Evolutionary conservation across 2,329 filamentous ascomycete species (phyloP).

Genomic region (Basipetospora sp.): DNA sequence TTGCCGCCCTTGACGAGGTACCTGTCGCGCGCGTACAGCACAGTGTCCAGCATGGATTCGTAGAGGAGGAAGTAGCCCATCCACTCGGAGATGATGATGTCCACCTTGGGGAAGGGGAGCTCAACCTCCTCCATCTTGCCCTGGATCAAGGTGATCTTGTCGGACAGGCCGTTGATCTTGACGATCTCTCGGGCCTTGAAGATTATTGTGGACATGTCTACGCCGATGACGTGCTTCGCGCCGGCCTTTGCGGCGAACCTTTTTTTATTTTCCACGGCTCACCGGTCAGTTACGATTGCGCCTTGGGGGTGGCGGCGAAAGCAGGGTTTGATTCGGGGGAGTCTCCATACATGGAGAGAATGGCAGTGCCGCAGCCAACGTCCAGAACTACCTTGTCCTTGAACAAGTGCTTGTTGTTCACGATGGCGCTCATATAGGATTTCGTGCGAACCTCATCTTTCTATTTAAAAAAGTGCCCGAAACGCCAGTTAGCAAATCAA

Average conservation of each 20-base stretch:
- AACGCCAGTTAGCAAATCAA: not conserved
- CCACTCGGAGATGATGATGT: slow-evolving; percentile 99
- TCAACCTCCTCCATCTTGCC: slow-evolving; percentile 99
- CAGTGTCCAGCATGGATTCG: slow-evolving; percentile 97
- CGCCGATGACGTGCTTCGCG: slow-evolving; percentile 95
- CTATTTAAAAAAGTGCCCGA: slow-evolving; percentile 27
- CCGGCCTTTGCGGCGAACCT: slow-evolving; percentile 96
- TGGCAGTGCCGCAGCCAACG: slow-evolving; percentile 91
- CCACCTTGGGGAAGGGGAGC: slow-evolving; percentile 85
- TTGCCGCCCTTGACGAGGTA: slow-evolving; percentile 76
- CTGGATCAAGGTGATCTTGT: slow-evolving; percentile 94
- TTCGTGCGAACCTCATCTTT: slow-evolving; percentile 96
- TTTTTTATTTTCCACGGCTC: too few relatives aligned
- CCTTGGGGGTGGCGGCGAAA: too few relatives aligned
- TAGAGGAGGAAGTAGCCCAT: slow-evolving; percentile 99
- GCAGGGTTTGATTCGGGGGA: too few relatives aligned
- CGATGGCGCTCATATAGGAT: slow-evolving; percentile 93
- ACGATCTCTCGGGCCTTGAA: slow-evolving; percentile 97
- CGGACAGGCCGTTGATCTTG: slow-evolving; percentile 72
- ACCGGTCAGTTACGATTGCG: too few relatives aligned
- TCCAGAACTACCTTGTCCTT: slow-evolving; percentile 78
- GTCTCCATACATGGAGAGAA: slow-evolving; percentile 91
- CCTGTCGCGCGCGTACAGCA: slow-evolving; percentile 86
- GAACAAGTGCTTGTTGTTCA: slow-evolving; percentile 90
- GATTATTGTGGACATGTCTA: slow-evolving; percentile 99